phyloP scores from a whole-genome alignment of 2,329 filamentous ascomycete species.

The Alternaria burnsii region DNA sequence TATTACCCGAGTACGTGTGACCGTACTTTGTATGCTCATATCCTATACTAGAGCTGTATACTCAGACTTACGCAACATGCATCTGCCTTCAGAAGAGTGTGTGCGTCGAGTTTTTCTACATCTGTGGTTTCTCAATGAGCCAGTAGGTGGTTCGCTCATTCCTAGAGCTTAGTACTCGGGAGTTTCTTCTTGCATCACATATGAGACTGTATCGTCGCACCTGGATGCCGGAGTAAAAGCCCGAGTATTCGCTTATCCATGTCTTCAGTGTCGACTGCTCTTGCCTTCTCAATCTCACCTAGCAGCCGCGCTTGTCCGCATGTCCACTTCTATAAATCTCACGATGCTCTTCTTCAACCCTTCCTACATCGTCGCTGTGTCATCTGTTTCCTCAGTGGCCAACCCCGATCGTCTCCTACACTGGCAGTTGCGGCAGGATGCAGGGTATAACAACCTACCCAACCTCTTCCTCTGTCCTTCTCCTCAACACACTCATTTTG shows the following conservation, averaged over 20 bases:
- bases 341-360: conserved; percentile 17
- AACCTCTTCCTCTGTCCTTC: conserved; percentile 17
- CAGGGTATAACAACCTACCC: conserved; percentile 33
- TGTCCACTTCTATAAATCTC: conserved; percentile 17
- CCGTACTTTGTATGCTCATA: neutral
- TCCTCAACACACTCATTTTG: conserved; percentile 49
- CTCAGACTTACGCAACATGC: neutral
- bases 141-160: neutral
- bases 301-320: conserved; percentile 13
- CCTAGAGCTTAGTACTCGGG: neutral
- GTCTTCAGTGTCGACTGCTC: neutral
- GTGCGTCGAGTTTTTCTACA: neutral
- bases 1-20: neutral
- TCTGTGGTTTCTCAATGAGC: neutral
- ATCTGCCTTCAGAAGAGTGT: neutral
- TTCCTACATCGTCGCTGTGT: conserved; percentile 12
- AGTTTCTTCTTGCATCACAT: neutral
- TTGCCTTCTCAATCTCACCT: conserved; percentile 4
- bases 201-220: neutral
- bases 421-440: conserved; percentile 35
- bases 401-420: neutral
- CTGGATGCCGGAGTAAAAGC: neutral
- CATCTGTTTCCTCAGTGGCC: conserved; percentile 23
- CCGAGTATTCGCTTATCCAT: neutral
- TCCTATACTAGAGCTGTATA: neutral